Conservation (phyloP, 345 rosid genomes). For the Sisymbrium irio region DNA sequence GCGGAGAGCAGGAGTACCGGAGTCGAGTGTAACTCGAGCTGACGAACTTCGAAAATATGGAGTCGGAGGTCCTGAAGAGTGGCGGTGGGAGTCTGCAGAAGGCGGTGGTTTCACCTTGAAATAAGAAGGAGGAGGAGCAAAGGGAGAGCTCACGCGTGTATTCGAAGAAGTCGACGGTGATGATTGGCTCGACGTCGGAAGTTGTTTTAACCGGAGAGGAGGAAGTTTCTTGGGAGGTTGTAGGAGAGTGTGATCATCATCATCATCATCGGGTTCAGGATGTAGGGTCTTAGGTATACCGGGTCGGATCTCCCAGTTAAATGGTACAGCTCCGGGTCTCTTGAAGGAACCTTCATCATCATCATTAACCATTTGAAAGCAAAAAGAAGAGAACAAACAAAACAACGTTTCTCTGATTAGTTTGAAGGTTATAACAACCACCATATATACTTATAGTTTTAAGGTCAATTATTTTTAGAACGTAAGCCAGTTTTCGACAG, state of each 20-base stretch:
- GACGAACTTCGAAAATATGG: constrained; percentile 18
- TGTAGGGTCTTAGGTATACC: constrained; percentile 66
- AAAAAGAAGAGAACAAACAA: not conserved
- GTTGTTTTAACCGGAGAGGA: constrained; percentile 33
- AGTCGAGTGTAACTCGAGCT: not conserved
- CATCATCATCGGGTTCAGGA: constrained; percentile 16
- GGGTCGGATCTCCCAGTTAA: constrained; percentile 92
- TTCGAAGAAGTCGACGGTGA: not conserved
- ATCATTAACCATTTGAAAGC: constrained; percentile 12
- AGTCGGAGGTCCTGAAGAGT: constrained; percentile 16
- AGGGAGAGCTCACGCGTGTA: constrained; percentile 18
- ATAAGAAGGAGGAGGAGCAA: constrained; percentile 25
- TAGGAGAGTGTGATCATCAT: constrained; percentile 9
- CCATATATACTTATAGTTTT: constrained; percentile 4
- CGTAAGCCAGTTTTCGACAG: constrained; percentile 9
- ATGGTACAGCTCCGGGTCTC: constrained; percentile 75
- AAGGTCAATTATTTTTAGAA: constrained; percentile 16
- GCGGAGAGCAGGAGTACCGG: not conserved
- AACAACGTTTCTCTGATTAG: not conserved
- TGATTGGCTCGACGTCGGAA: not conserved
- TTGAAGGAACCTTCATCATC: constrained; percentile 57
- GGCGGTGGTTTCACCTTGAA: constrained; percentile 13
- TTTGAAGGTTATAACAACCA: not conserved
- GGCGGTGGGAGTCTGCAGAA: not conserved
- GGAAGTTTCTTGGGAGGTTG: constrained; percentile 30